Evolutionary conservation across 768 basidiomycete genomes (phyloP).

Genomic region (Tylopilus plumbeoviolaceoides): DNA sequence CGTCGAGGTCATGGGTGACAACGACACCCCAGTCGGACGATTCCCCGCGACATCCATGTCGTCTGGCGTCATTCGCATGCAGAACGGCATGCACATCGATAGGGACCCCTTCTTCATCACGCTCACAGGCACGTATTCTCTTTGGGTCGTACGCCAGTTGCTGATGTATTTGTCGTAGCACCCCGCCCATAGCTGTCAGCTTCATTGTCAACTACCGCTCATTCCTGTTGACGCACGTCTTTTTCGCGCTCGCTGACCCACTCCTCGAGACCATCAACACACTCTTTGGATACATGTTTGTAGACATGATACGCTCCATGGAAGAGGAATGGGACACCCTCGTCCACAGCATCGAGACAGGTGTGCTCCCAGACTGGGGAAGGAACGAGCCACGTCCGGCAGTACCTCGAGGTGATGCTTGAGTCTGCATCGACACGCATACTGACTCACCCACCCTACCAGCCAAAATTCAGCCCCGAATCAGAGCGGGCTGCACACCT

Average conservation of each 20-base stretch:
- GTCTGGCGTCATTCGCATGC: slow-evolving; percentile 18
- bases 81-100: slow-evolving; percentile 11
- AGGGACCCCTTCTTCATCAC: slow-evolving; percentile 12
- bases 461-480: slow-evolving; percentile 12
- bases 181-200: slow-evolving; percentile 16
- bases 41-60: slow-evolving; percentile 13
- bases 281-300: slow-evolving; percentile 14
- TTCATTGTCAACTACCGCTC: slow-evolving; percentile 18
- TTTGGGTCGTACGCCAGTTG: background rate
- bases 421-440: too few relatives aligned
- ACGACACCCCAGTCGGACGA: background rate
- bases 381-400: slow-evolving; percentile 11
- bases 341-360: slow-evolving; percentile 12
- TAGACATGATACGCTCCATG: slow-evolving; percentile 21
- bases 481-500: slow-evolving; percentile 16
- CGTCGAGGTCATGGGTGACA: slow-evolving; percentile 6
- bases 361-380: slow-evolving; percentile 17
- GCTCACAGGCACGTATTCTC: slow-evolving; percentile 1
- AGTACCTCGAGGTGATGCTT: slow-evolving; percentile 14
- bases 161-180: background rate
- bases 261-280: slow-evolving; percentile 16
- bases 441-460: background rate
- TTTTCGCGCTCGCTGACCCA: slow-evolving; percentile 21
- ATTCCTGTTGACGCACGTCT: slow-evolving; percentile 18
- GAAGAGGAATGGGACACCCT: slow-evolving; percentile 21